Evolutionary conservation across 2,329 filamentous ascomycete species (phyloP).

Genomic region (Ophiocordyceps robertsii): DNA sequence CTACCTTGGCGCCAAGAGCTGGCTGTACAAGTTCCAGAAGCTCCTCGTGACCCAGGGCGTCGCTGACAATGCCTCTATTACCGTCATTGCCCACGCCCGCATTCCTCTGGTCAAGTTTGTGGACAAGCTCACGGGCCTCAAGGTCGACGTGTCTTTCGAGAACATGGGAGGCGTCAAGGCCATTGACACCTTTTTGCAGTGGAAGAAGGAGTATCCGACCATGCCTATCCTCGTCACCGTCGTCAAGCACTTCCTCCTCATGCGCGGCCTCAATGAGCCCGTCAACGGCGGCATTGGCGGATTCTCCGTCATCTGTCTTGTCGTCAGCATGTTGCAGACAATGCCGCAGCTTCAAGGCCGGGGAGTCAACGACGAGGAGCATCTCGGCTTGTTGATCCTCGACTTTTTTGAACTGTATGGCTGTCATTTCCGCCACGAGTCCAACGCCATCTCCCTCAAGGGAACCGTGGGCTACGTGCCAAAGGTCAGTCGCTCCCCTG

Average conservation of each 20-base stretch:
- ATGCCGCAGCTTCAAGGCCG: constrained; percentile 57
- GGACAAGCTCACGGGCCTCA: constrained; percentile 63
- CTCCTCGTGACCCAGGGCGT: constrained; percentile 45
- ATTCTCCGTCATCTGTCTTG: constrained; percentile 86
- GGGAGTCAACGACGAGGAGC: constrained; percentile 43
- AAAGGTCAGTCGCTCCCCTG: constrained; percentile 43
- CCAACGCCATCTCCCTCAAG: constrained; percentile 60
- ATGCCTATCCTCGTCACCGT: constrained; percentile 80
- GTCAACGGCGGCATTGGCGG: constrained; percentile 84
- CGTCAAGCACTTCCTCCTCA: constrained; percentile 83
- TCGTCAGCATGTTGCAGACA: constrained; percentile 76
- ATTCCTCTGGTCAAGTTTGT: constrained; percentile 90
- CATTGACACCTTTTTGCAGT: constrained; percentile 64
- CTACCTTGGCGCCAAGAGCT: constrained; percentile 35
- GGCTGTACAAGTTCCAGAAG: constrained; percentile 47
- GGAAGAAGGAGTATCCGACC: constrained; percentile 67
- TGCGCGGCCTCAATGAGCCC: constrained; percentile 85
- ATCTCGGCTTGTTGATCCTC: constrained; percentile 71
- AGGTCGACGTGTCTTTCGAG: constrained; percentile 90
- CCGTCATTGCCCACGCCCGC: constrained; percentile 61
- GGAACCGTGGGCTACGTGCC: constrained; percentile 56
- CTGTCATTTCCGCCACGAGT: constrained; percentile 58
- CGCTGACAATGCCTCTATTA: constrained; percentile 42
- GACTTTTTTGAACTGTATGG: constrained; percentile 87
- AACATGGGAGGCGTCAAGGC: constrained; percentile 72